Conservation (phyloP, 2,329 filamentous ascomycete species). For the Xylaria sp. region DNA sequence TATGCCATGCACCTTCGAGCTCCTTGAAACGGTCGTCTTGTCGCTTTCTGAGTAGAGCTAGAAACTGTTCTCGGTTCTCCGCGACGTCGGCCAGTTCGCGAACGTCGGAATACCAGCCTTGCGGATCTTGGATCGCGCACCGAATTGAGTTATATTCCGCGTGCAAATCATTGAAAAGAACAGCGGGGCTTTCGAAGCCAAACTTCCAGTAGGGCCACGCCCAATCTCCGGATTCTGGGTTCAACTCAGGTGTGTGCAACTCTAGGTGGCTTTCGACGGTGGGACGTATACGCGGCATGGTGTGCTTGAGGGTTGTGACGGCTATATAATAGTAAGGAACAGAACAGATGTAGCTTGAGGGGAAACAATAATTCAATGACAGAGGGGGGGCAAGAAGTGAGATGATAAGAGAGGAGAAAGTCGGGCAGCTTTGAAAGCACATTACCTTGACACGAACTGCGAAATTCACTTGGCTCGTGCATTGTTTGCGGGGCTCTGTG, state of each 20-base stretch:
- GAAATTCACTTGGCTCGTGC: constrained; percentile 9
- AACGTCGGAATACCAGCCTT: constrained; percentile 24
- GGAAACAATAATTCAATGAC: too few relatives aligned
- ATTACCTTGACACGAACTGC: not conserved
- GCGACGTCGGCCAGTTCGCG: constrained; percentile 8
- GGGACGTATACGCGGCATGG: not conserved
- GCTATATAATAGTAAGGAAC: too few relatives aligned
- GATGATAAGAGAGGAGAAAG: not conserved
- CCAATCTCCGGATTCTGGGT: not conserved
- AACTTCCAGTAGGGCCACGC: constrained; percentile 27
- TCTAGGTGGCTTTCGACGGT: constrained; percentile 1
- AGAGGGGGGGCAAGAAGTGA: too few relatives aligned
- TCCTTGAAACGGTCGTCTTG: constrained; percentile 17
- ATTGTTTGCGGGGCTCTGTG: constrained; percentile 2
- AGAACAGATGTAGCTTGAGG: too few relatives aligned
- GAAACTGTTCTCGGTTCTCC: constrained; percentile 3
- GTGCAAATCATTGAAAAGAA: constrained; percentile 18
- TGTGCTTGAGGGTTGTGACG: too few relatives aligned
- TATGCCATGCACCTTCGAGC: not conserved
- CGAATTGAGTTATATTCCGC: constrained; percentile 17
- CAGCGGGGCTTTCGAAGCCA: not conserved
- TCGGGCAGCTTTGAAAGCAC: not conserved
- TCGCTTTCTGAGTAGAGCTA: constrained; percentile 6
- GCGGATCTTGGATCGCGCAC: constrained; percentile 26
- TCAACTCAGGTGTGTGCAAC: not conserved